Percentiles rank a stretch among this genome's conserved stretches.
Evolutionary conservation across 2,329 filamentous ascomycete genomes (phyloP).

Genomic region (Fusarium haematococcum): DNA sequence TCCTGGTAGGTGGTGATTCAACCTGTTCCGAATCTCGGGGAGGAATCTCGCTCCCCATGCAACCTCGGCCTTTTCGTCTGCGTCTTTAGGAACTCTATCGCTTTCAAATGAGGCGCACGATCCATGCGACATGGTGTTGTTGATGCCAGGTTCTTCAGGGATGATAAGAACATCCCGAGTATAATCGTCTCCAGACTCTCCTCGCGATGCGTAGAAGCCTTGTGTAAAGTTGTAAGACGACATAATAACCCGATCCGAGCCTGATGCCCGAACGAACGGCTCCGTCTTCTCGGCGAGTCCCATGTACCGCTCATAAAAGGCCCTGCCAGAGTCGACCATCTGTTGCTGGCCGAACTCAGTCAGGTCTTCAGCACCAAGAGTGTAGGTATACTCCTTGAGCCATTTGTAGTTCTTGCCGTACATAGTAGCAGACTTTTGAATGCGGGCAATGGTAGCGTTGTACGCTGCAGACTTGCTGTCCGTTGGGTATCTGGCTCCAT

Average conservation of each 20-base stretch:
- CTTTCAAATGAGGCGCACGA: constrained; percentile 78
- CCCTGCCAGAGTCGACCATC: constrained; percentile 79
- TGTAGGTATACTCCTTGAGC: constrained; percentile 77
- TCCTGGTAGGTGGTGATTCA: constrained; percentile 77
- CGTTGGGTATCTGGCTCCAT: constrained; percentile 87
- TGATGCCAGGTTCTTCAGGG: constrained; percentile 72
- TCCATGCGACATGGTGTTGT: constrained; percentile 86
- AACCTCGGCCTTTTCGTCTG: constrained; percentile 59
- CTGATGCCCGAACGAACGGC: constrained; percentile 80
- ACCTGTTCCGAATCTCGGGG: constrained; percentile 72
- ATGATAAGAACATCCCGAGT: constrained; percentile 73
- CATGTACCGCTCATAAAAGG: constrained; percentile 81
- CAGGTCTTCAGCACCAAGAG: constrained; percentile 76
- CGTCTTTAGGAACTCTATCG: constrained; percentile 62
- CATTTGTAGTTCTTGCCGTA: constrained; percentile 77
- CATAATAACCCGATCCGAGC: constrained; percentile 76
- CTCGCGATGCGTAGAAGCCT: constrained; percentile 71
- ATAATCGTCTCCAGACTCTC: constrained; percentile 55
- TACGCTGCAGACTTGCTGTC: constrained; percentile 74
- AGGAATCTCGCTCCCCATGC: constrained; percentile 74
- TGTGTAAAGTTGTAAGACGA: constrained; percentile 81
- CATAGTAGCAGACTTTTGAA: constrained; percentile 67
- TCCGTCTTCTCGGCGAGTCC: constrained; percentile 66
- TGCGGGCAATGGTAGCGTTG: constrained; percentile 70
- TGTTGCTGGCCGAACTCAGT: constrained; percentile 75